Evolutionary conservation across 176 grass and related monocot genomes (phyloP).

Genomic region (Rhynchospora tenuis): DNA sequence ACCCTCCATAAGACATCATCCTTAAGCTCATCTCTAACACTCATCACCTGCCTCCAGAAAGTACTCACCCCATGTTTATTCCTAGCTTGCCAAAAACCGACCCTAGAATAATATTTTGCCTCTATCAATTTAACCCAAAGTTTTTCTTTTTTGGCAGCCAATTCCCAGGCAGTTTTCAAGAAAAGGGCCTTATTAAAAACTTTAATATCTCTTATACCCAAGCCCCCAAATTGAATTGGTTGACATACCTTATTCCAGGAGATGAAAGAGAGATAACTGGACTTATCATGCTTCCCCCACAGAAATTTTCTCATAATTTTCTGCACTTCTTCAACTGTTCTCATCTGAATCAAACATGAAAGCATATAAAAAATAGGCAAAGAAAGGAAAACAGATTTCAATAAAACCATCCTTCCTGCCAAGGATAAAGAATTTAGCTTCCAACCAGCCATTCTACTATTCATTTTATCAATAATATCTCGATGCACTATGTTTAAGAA

Average conservation of each 20-base stretch:
- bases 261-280: neutral
- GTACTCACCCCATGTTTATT: too few relatives aligned
- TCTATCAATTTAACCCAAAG: neutral
- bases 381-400: neutral
- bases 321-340: neutral
- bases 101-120: too few relatives aligned
- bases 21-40: too few relatives aligned
- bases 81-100: too few relatives aligned
- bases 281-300: neutral
- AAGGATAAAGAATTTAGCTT: neutral
- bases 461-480: neutral
- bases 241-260: neutral
- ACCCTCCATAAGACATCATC: too few relatives aligned
- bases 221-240: neutral
- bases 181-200: neutral
- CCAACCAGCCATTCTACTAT: neutral
- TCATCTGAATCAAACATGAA: neutral
- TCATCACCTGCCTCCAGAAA: too few relatives aligned
- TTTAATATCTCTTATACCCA: neutral
- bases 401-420: neutral
- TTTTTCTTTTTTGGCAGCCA: neutral
- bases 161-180: neutral
- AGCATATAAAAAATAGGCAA: neutral
- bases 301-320: neutral
- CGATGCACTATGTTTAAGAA: neutral